Evolutionary conservation across 2,329 filamentous ascomycete species (phyloP), one percentile per base, ranked within the genome.

Genomic region (Onygenales sp.): DNA sequence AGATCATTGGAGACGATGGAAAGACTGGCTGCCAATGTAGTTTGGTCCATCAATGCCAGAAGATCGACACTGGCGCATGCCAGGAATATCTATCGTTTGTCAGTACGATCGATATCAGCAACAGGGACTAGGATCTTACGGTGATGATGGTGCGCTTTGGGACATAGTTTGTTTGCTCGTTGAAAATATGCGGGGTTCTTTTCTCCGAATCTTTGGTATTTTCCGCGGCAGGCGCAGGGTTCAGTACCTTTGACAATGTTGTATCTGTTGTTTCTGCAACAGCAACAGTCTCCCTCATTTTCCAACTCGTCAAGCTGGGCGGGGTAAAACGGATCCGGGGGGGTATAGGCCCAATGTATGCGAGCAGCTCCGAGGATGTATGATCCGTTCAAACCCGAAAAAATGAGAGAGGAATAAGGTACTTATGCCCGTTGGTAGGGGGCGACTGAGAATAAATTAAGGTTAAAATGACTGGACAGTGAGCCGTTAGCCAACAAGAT

Each of bases 121-220:
- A 21, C n/a, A 43, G 17, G 14, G 21, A 2, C 4, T 6, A n/a
- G 6, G 2, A 6, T 58, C 60, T 54, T 63, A 78, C 77, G n/a
- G 71, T 79, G 57, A 80, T 74, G 48, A 80, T 79, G 1, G 69
- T 77, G 27, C 68, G 67, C 49, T 60, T 71, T 4, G 77, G 74
- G 2, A 80, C 76, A 67, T 79, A 80, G 56, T 79, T 78, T 13
- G 77, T 80, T 61, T 80, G 77, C 57, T 80, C 77, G 42, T 77
- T 80, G 64, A 80, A 79, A 21, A 67, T 63, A 46, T 67, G 63
- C 14, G 48, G 36, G 13, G 32, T 34, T 21, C 33, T n/a, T 17
- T 50, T 50, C 27, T 50, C 48, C 5, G 17, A 4, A 37, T 32
- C 31, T 14, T 2, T n/a, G 21, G 36, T 6, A 14, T 33, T 2